Conservation (phyloP, 371 early-diverging fungal species). For the Lichtheimia ornata region DNA sequence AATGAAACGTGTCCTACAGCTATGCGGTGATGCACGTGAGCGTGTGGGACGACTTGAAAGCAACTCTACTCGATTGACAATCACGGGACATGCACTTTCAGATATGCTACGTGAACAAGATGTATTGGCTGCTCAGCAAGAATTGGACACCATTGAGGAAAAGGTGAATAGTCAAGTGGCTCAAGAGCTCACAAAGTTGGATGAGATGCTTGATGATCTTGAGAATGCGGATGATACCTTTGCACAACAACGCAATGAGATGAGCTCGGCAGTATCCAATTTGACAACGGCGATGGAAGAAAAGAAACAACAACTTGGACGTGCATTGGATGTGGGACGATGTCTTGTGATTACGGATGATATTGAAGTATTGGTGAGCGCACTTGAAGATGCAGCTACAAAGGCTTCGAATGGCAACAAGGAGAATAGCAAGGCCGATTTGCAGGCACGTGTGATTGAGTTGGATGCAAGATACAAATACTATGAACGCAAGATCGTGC, state of each 20-base stretch:
- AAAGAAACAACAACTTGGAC: conserved; percentile 36
- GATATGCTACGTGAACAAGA: conserved; percentile 16
- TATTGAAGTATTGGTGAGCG: conserved; percentile 37
- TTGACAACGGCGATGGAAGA: conserved; percentile 34
- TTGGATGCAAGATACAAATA: conserved; percentile 58
- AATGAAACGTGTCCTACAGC: conserved; percentile 35
- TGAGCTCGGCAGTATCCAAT: conserved; percentile 33
- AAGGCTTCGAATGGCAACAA: conserved; percentile 23
- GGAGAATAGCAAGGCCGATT: conserved; percentile 42
- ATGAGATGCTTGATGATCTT: conserved; percentile 12
- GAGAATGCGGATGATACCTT: conserved; percentile 32
- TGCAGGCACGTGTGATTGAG: conserved; percentile 55
- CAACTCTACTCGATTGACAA: neutral
- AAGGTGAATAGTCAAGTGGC: conserved; percentile 5
- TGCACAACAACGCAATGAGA: conserved; percentile 40
- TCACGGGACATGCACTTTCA: conserved; percentile 5
- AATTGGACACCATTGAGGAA: conserved; percentile 8
- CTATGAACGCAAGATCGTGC: conserved; percentile 46
- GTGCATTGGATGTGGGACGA: conserved; percentile 43
- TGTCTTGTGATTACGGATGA: conserved; percentile 50
- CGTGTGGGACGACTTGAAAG: conserved; percentile 10
- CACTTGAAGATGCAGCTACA: conserved; percentile 44
- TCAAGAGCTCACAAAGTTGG: conserved; percentile 7
- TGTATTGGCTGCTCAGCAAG: conserved; percentile 10
- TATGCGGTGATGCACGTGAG: conserved; percentile 40